These are phyloP conservation scores for Macrophomina phaseolina DNA, from an alignment of 2,329 filamentous ascomycete species.

Conservation along the genomic window DNA sequence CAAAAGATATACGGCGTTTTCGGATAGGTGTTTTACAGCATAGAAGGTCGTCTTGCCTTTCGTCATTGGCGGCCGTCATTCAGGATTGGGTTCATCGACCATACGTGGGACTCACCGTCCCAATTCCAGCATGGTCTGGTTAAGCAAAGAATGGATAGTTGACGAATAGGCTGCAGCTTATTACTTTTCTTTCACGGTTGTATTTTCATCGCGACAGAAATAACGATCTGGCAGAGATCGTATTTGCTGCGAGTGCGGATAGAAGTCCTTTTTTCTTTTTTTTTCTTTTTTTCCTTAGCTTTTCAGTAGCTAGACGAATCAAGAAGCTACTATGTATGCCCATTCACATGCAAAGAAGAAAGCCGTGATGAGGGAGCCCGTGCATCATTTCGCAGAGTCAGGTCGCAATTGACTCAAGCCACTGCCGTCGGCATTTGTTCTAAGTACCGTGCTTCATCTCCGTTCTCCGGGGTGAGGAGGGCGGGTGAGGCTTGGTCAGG, in stretches of 20 bases:
- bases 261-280: conserved; percentile 1
- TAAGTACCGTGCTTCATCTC: conserved; percentile 11
- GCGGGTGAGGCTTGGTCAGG: background rate
- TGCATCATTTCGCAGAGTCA: background rate
- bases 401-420: conserved; percentile 3
- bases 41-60: conserved; percentile 16
- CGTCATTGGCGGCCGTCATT: conserved; percentile 8
- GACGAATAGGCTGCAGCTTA: conserved; percentile 13
- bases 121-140: background rate
- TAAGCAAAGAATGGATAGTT: conserved; percentile 4
- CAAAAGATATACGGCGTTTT: conserved; percentile 26
- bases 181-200: conserved; percentile 1
- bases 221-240: conserved; percentile 3
- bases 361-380: background rate
- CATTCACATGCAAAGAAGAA: background rate
- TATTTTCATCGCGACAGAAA: background rate
- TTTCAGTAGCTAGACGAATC: background rate
- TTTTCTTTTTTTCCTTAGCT: background rate
- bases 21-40: conserved; percentile 23
- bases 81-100: background rate
- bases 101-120: background rate
- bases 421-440: conserved; percentile 11
- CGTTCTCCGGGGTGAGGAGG: background rate
- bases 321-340: background rate
- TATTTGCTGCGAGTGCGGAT: background rate